Base-by-base conservation (phyloP, 768 basidiomycete species). In the Cyclocybe aegerita region DNA sequence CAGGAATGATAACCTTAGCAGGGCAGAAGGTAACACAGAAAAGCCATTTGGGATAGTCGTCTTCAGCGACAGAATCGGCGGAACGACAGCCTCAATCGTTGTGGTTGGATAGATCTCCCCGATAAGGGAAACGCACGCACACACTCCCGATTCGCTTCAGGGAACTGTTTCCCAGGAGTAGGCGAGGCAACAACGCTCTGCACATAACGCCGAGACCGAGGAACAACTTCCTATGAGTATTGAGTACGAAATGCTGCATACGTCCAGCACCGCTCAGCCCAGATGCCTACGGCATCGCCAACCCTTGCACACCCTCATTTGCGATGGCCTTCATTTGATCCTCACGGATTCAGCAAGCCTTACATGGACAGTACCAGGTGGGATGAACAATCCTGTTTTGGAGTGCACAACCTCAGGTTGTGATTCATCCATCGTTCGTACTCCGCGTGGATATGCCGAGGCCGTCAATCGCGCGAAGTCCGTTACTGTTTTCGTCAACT, bases 381-480 rank as follows among this genome's bases (percentile, higher is more conserved):
- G 55, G 66, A 65, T 45, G 47, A 54, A 62, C 32, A 41, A 43
- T 39, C 60, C 63, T 57, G 34, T 53, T 65, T 62, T 59, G 45
- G 62, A 42, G 37, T 50, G 45, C 17, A 36, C 53, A 55, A 39
- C 48, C 46, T 48, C 46, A 46, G 43, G 48, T 41, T 57, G 49
- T 52, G 39, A 31, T 29, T 32, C 39, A 40, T 48, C 9, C 36
- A 15, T n/a, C 41, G 14, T 32, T 43, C 39, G 32, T 39, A 39
- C 54, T 56, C 56, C 68, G 70, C 66, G 69, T 70, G 68, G 47
- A 42, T 50, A 38, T 41, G 32, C 42, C 44, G 16, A 42, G 52
- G 60, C 69, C 69, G 68, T 60, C 60, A 61, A 70, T 70, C 72
- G 73, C 71, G 73, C 62, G 73, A 75, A 70, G 39, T 51, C 58